A percentile compares a stretch with the other conserved stretches of the same genome.
These are phyloP conservation scores for Umbilicaria muhlenbergii DNA, from an alignment of 495 filamentous ascomycete genomes.

Conservation along the genomic window DNA sequence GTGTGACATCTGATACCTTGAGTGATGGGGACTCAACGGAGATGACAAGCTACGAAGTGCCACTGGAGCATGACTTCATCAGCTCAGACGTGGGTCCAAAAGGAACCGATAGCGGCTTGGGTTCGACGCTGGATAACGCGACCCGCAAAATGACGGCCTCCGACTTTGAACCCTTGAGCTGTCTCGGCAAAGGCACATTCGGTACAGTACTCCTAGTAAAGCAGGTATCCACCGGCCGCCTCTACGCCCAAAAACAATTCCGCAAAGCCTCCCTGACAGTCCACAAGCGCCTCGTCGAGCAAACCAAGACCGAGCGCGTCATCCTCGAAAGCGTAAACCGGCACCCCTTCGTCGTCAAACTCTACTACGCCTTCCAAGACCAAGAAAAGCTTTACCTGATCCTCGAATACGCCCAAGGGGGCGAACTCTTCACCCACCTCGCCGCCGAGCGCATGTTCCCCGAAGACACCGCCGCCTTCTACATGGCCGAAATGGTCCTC, in stretches of 20 bases:
- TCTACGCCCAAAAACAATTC: slow-evolving; percentile 97
- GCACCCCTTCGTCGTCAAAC: slow-evolving; percentile 92
- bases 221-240: slow-evolving; percentile 67
- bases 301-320: slow-evolving; percentile 88
- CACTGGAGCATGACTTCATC: slow-evolving; percentile 74
- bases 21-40: slow-evolving; percentile 34
- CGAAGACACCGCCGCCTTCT: slow-evolving; percentile 78
- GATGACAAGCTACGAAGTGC: slow-evolving; percentile 74
- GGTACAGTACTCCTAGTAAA: slow-evolving; percentile 88
- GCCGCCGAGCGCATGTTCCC: slow-evolving; percentile 83
- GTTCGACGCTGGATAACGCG: slow-evolving; percentile 24
- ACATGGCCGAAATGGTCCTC: slow-evolving; percentile 95
- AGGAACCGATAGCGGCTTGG: slow-evolving; percentile 10
- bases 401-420: slow-evolving; percentile 94
- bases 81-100: slow-evolving; percentile 45
- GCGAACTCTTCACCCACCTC: slow-evolving; percentile 84
- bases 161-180: slow-evolving; percentile 87
- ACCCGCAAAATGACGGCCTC: slow-evolving; percentile 75
- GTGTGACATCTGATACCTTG: slow-evolving; percentile 38
- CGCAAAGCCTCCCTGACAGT: slow-evolving; percentile 87
- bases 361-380: slow-evolving; percentile 97
- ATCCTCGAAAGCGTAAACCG: slow-evolving; percentile 91
- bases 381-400: slow-evolving; percentile 96
- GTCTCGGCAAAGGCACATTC: slow-evolving; percentile 89
- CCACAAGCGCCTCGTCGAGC: slow-evolving; percentile 84